Base-by-base conservation (phyloP, 345 rosid species). In the Balakata baccata region DNA sequence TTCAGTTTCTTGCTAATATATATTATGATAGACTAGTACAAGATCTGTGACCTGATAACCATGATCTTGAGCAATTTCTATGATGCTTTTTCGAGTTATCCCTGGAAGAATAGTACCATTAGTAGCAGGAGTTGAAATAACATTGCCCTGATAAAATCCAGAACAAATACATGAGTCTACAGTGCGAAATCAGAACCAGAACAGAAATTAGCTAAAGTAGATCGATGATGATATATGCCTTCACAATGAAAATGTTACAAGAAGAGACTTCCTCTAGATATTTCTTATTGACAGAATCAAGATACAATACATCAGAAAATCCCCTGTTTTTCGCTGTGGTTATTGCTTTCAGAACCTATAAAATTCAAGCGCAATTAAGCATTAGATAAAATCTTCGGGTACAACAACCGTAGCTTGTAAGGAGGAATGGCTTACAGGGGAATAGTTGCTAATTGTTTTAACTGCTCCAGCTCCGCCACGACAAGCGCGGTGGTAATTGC, bases 181-280 rank as follows among this genome's bases (percentile, higher is more conserved):
- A 3, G 5, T 3, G 17, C 8, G 11, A 57, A 61, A 71, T 64
- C 72, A 60, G 6, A 23, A 47, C 17, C 11, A 47, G 20, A 66
- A 66, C 23, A 23, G 5, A 1, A 5, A 43, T 20, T 43, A 65
- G 5, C 34, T 47, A 37, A 12, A 45, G 38, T 39, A n/a, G 23
- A n/a, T n/a, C n/a, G n/a, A 3, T 29, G 17, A 37, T 37, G 17
- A 2, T 29, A 60, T 5, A 4, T 74, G 88, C 98, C 97, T 90
- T 94, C 5, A 86, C 89, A 43, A 90, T 47, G 78, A 94, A 94
- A 66, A 94, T 85, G 76, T 92, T 94, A 77, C 92, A 85, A 73
- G 97, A 81, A 74, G 98, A 92, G 18, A 86, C 96, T 77, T 94
- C 98, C 82, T 94, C 97, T 64, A 94, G 17, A 60, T 89, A 69